Base-by-base conservation (phyloP, 257 asterid genomes). In the Penstemon newberryi region DNA sequence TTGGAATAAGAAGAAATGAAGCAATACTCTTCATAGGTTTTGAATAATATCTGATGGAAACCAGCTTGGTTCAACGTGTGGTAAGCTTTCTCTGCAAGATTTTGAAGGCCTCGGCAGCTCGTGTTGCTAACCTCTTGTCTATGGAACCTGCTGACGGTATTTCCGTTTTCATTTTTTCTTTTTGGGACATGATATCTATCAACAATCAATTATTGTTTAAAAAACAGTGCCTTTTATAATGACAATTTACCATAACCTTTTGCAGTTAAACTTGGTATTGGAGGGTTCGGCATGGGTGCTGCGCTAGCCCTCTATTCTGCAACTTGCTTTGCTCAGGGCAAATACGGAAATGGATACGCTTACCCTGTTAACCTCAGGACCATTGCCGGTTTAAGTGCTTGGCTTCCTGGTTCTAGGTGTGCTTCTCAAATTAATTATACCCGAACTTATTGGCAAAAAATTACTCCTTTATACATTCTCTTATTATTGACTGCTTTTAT, bases 231-330 rank as follows among this genome's bases (percentile, higher is more conserved):
- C 52, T 55, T 50, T 39, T 13, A 10, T 67, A 15, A 15, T 15
- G 18, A 15, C 18, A 15, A 63, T 41, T 61, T 4, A 60, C 33
- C 5, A 38, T 18, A 6, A 45, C 4, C 9, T 7, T 33, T 50
- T 66, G 79, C 85, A 91, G 99, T 94, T 77, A 91, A 87, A 79
- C 95, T 91, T 69, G 99, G 97, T 5, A 83, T 91, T 33, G 97
- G 97, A 73, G 99, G 99, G 65, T 94, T 94, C 85, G 87, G 97
- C 75, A 91, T 90, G 96, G 99, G 99, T 40, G 95, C 92, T 63
- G 97, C 97, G 51, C 80, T 86, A 58, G 95, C 99, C 3, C 86
- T 94, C 59, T 91, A 91, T 72, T 94, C 99, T 15, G 99, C 87
- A 25, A 84, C 95, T 47, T 94, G 99, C 84, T 94, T 89, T 60